Base-by-base conservation (phyloP, 768 basidiomycete species). In the Pisolithus orientalis region DNA sequence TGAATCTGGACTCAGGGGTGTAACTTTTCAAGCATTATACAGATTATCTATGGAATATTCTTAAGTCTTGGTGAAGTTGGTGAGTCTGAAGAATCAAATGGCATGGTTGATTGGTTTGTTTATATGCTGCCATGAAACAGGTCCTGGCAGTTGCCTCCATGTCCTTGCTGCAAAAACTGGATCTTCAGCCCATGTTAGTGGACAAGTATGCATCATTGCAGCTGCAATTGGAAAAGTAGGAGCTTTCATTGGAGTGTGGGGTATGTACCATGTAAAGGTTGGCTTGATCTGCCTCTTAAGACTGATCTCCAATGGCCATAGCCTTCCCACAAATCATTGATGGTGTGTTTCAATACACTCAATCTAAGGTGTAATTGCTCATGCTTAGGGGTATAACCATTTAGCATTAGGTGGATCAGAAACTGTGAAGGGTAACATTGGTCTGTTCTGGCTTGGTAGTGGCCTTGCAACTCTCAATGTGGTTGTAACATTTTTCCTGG, bases 211-310 rank as follows among this genome's bases (percentile, higher is more conserved):
- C 62, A 92, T 91, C 27, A 53, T 82, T 31, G 92, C 91, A 6
- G 91, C 93, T 40, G 92, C 92, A 11, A 62, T 89, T 46, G 94
- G 90, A 34, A 93, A 93, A 69, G 59, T 90, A 40, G 90, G 90
- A 25, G 90, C 90, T 11, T 90, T 91, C 65, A 76, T 83, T 44
- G 90, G 90, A 27, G 89, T 85, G 39, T 91, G 84, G 84, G 78
- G 85, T 85, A 64, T 27, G 83, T 68, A 55, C 50, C 39, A 48
- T 2, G 24, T 14, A 27, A 11, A 28, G 28, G 16, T 27, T 1
- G 39, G 44, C 34, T 9, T 16, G 17, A 13, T 8, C 24, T 42
- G 9, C 27, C 10, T 10, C 47, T 21, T 24, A 2, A n/a, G 29
- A 21, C 31, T 46, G 29, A 46, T 16, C 5, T 47, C 47, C 10